Conservation (phyloP, 805 yeast species). For the Komagataella ulmi region DNA sequence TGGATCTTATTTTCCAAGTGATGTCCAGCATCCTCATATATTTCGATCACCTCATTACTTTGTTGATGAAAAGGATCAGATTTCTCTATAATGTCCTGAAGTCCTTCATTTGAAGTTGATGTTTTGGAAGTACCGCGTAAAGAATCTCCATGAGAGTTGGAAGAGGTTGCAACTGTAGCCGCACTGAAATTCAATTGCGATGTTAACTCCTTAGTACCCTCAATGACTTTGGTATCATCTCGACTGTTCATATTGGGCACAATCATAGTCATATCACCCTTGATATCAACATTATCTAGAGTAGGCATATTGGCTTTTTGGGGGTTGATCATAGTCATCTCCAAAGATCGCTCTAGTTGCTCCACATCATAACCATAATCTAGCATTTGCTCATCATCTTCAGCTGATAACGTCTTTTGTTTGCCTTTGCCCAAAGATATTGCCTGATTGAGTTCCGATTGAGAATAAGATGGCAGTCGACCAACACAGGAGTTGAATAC, state of each 20-base stretch:
- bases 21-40: constrained; percentile 21
- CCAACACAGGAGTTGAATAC: neutral
- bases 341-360: neutral
- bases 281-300: neutral
- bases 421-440: neutral
- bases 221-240: constrained; percentile 1
- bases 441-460: neutral
- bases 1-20: constrained; percentile 2
- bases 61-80: constrained; percentile 22
- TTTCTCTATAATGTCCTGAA: constrained; percentile 23
- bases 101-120: constrained; percentile 5
- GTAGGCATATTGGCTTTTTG: neutral
- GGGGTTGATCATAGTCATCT: constrained; percentile 7
- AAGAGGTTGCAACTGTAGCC: neutral
- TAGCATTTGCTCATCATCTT: neutral
- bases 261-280: constrained; percentile 19
- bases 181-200: neutral
- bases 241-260: constrained; percentile 13
- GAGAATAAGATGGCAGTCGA: neutral
- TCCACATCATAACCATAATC: neutral
- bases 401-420: neutral
- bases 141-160: neutral
- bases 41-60: constrained; percentile 17
- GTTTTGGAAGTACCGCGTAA: neutral
- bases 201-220: neutral